Base-by-base conservation (phyloP, 2,329 filamentous ascomycete genomes). In the Ophiocordyceps australis region DNA sequence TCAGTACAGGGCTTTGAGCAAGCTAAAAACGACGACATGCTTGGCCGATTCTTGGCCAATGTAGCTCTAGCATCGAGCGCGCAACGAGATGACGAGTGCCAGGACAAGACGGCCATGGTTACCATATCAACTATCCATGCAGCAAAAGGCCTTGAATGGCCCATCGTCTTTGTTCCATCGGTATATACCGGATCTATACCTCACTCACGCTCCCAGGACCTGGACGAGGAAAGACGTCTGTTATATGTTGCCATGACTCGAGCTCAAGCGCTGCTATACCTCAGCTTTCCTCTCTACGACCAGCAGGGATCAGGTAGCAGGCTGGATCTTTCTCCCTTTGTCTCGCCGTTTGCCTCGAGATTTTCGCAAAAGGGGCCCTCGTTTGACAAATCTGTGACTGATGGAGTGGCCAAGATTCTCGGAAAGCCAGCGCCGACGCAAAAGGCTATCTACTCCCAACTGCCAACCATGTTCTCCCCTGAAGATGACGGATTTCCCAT, bases 231-330 rank as follows among this genome's bases (percentile, higher is more conserved):
- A 46, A 64, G 89, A 31, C 65, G 86, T 16, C 52, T 98, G 23
- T 59, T 98, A 0, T 98, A 95, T 40, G 89, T 98, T 10, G 86
- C 85, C 16, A 95, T 98, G 85, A 98, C 86, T 4, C 64, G 86
- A 44, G 86, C 89, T 6, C 75, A 95, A 45, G 74, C 71, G 1
- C 52, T 95, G 17, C 55, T 98, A 2, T 93, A 93, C 39, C 57
- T 95, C 28, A 93, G 82, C 45, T 80, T 71, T 35, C 81, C 85
- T 0, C 47, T 74, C 20, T 73, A 71, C 36, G 74, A 70, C 31
- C 69, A 74, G 7, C 63, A 68, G 29, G 54, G 62, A 14, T 49
- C 52, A 28, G 51, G 55, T 24, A 63, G 73, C 35, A 57, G 70
- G 30, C 70, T 74, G 1, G 67, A 63, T 7, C 45, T 86, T 11